Evolutionary conservation across 768 basidiomycete species (phyloP).

Genomic region (Suillus variegatus): DNA sequence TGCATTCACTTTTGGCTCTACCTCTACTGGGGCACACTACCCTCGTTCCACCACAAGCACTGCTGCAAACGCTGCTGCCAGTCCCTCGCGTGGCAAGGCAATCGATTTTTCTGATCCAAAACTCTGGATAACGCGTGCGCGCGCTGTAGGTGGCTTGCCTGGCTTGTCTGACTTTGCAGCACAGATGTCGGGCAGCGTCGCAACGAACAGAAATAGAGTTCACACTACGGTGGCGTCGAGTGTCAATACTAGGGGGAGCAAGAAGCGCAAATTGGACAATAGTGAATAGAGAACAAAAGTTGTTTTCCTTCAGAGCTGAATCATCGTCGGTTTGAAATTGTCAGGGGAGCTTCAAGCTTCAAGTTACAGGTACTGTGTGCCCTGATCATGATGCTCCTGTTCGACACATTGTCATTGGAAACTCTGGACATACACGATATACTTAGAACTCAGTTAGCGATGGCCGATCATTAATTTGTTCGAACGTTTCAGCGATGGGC

Average conservation of each 20-base stretch:
- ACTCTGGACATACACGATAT: neutral
- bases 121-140: too few relatives aligned
- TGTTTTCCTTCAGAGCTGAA: neutral
- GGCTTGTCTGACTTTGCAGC: neutral
- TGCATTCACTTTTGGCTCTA: neutral
- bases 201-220: neutral
- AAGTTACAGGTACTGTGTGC: neutral
- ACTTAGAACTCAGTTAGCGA: neutral
- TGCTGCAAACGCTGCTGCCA: neutral
- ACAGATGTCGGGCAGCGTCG: neutral
- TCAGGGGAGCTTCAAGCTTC: too few relatives aligned
- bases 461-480: neutral
- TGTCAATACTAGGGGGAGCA: conserved; percentile 12
- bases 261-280: conserved; percentile 25
- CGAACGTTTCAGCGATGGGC: neutral
- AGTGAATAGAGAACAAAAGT: conserved; percentile 4
- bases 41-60: neutral
- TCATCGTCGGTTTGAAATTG: neutral
- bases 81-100: neutral
- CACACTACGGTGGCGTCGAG: neutral
- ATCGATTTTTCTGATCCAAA: neutral
- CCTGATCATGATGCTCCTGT: neutral
- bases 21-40: neutral
- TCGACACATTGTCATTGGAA: neutral
- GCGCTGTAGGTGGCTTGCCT: neutral